These are phyloP conservation scores for Metarhizium brunneum DNA, from an alignment of 2,329 filamentous ascomycete species.

Conservation along the genomic window DNA sequence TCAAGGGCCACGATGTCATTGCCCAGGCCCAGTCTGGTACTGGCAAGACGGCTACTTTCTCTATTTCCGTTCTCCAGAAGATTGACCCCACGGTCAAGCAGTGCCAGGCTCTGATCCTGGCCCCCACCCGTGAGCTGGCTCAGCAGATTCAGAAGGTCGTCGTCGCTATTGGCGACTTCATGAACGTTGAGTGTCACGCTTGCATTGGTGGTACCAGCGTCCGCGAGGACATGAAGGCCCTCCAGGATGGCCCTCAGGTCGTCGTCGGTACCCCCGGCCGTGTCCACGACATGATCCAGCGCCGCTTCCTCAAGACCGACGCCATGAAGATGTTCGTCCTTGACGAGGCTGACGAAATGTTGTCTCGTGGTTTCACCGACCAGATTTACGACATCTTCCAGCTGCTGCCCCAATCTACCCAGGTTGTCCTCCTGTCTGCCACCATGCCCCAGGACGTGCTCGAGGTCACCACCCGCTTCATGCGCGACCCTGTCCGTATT, in stretches of 20 bases:
- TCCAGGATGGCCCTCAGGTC: conserved; percentile 91
- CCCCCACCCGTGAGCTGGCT: conserved; percentile 94
- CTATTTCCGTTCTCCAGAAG: conserved; percentile 97
- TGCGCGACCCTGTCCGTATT: conserved; percentile 98
- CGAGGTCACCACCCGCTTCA: conserved; percentile 99
- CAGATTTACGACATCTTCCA: conserved; percentile 99
- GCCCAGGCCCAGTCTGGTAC: conserved; percentile 99
- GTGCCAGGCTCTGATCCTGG: conserved; percentile 96
- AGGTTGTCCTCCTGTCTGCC: conserved; percentile 95
- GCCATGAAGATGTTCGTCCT: conserved; percentile 99
- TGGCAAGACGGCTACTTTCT: conserved; percentile 99
- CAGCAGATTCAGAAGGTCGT: conserved; percentile 99
- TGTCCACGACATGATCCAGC: conserved; percentile 99
- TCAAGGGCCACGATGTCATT: conserved; percentile 99
- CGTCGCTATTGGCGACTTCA: conserved; percentile 97
- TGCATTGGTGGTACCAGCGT: conserved; percentile 98
- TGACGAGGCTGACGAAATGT: conserved; percentile 98
- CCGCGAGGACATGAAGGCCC: conserved; percentile 96
- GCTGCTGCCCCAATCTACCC: conserved; percentile 92
- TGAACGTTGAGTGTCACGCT: conserved; percentile 98
- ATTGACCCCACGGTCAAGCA: conserved; percentile 91
- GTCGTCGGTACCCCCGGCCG: conserved; percentile 96
- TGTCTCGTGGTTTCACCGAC: conserved; percentile 99
- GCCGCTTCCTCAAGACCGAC: conserved; percentile 92
- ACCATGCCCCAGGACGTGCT: conserved; percentile 99